Percentiles rank a stretch among this genome's conserved stretches.
phyloP scores from a whole-genome alignment of 805 yeast genomes.

The Candida endomychidarum region DNA sequence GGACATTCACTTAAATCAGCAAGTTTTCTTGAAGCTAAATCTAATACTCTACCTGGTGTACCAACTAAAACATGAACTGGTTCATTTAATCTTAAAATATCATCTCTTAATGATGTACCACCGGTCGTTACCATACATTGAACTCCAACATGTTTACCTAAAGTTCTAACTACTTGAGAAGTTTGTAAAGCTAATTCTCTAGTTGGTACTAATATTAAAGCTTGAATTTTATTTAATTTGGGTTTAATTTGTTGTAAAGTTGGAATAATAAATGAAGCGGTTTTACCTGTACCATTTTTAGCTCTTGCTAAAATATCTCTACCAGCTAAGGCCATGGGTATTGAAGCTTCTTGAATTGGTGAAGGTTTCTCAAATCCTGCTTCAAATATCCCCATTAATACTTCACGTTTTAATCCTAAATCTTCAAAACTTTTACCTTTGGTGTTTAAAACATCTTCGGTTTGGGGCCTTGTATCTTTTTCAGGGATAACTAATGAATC shows the following conservation, averaged over 20 bases:
- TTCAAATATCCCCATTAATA: slow-evolving; percentile 97
- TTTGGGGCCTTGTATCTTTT: slow-evolving; percentile 92
- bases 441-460: slow-evolving; percentile 91
- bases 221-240: slow-evolving; percentile 80
- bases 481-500: slow-evolving; percentile 67
- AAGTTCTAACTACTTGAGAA: slow-evolving; percentile 92
- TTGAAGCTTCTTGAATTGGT: slow-evolving; percentile 96
- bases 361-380: slow-evolving; percentile 98
- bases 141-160: slow-evolving; percentile 89
- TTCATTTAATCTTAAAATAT: slow-evolving; percentile 87
- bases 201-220: slow-evolving; percentile 92
- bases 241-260: slow-evolving; percentile 87
- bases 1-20: slow-evolving; percentile 87
- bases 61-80: slow-evolving; percentile 95
- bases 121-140: slow-evolving; percentile 98
- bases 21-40: slow-evolving; percentile 82
- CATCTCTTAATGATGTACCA: slow-evolving; percentile 93
- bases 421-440: slow-evolving; percentile 92
- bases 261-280: slow-evolving; percentile 96
- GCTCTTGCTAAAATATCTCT: slow-evolving; percentile 97
- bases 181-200: slow-evolving; percentile 98
- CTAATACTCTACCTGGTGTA: slow-evolving; percentile 96
- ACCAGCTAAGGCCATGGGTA: slow-evolving; percentile 93
- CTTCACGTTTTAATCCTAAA: slow-evolving; percentile 85
- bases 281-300: slow-evolving; percentile 97